Evolutionary conservation across 768 basidiomycete genomes (phyloP).

Genomic region (Termitomyces sp.): DNA sequence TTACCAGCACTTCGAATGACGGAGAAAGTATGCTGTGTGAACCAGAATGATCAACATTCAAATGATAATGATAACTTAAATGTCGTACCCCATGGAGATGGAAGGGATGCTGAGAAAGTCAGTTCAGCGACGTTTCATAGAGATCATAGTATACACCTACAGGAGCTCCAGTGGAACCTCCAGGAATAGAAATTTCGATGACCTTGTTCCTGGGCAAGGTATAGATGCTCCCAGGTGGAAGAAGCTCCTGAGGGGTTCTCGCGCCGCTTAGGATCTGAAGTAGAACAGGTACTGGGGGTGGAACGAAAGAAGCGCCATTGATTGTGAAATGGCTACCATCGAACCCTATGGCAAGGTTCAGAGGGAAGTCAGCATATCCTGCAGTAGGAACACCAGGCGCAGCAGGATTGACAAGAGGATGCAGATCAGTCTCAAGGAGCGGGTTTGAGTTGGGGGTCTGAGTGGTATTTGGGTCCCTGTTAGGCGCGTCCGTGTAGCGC

Average conservation of each 20-base stretch:
- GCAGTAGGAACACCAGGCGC: constrained; percentile 15
- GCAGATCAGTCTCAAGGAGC: constrained; percentile 28
- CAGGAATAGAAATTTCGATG: constrained; percentile 43
- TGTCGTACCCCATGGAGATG: constrained; percentile 1
- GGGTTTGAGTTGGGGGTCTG: constrained; percentile 18
- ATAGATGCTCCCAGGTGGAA: constrained; percentile 47
- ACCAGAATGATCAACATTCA: neutral
- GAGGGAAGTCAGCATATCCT: constrained; percentile 24
- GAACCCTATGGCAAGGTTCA: constrained; percentile 22
- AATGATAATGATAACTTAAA: neutral
- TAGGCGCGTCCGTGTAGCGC: constrained; percentile 32
- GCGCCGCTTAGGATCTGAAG: constrained; percentile 61
- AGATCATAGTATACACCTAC: constrained; percentile 13
- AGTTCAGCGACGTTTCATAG: constrained; percentile 6
- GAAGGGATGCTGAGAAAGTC: constrained; percentile 4
- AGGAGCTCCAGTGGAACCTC: constrained; percentile 31
- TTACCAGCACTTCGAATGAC: constrained; percentile 37
- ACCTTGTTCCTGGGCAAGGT: constrained; percentile 43
- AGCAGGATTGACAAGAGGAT: constrained; percentile 11
- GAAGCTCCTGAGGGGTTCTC: constrained; percentile 40
- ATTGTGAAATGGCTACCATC: constrained; percentile 22
- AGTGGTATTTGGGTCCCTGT: constrained; percentile 28
- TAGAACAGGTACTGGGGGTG: constrained; percentile 50
- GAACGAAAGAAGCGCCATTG: constrained; percentile 30
- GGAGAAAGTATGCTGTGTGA: constrained; percentile 33